Evolutionary conservation across 331 rosid species (phyloP), one percentile per base, ranked within the genome.

Genomic region (Arachis monticola): DNA sequence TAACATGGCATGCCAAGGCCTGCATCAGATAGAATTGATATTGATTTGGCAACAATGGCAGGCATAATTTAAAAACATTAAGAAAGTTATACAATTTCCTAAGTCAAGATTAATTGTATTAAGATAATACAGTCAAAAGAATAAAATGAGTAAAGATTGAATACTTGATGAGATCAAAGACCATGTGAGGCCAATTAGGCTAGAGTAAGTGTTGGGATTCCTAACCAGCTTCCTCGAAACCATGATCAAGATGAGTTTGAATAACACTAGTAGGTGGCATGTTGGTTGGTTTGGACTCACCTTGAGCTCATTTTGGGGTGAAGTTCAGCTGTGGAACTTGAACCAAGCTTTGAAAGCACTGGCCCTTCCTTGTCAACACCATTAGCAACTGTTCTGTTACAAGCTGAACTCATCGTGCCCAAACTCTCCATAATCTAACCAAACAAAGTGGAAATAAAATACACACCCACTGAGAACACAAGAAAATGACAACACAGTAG

Each of bases 1-100:
- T 93, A 93, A 93, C 98, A 93, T 93, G 30, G 98, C 98, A 93
- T 93, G 69, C 98, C 98, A 22, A 93, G 96, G 6, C 98, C 98
- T 1, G 98, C 97, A 76, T 89, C 83, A 4, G 98, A 93, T 45
- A 93, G 79, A 83, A 93, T 93, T 40, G 90, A 50, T 4, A 93
- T 93, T 0, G 98, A 93, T 31, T 70, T 58, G 3, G 96, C 98
- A 62, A 93, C 83, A 27, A 93, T 91, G 0, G 90, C 96, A 9
- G 98, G 98, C 98, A 93, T 93, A 5, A 17, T 90, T 27, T 32
- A 68, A 45, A 62, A 2, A 62, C 32, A 50, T 8, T 0, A 62
- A 30, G 38, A 31, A 5, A 5, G 30, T 32, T 44, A 7, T n/a
- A 27, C 30, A 32, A 41, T n/a, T 5, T 53, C 13, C 14, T 35